Conservation (phyloP, 148 eudicot species). For the Pharnaceum exiguum region DNA sequence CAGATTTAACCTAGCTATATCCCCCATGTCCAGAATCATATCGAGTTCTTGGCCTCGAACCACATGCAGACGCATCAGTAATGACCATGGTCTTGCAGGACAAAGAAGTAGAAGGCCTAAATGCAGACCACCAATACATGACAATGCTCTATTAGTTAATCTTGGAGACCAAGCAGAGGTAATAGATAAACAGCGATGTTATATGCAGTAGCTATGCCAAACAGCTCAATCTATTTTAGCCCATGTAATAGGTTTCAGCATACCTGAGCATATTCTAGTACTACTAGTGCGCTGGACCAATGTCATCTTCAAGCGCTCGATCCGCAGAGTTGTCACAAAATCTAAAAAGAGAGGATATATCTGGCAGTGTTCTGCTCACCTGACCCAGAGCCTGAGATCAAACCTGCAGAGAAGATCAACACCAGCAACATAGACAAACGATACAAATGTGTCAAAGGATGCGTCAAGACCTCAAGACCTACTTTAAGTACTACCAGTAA, state of each 20-base stretch:
- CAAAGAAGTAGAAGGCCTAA: slow-evolving; percentile 39
- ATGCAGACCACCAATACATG: slow-evolving; percentile 29
- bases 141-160: slow-evolving; percentile 28
- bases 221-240: background rate
- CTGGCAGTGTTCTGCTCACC: slow-evolving; percentile 15
- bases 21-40: slow-evolving; percentile 39
- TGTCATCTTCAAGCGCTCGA: slow-evolving; percentile 25
- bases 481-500: too few relatives aligned
- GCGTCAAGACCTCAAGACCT: too few relatives aligned
- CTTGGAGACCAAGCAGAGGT: slow-evolving; percentile 59
- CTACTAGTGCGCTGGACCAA: background rate
- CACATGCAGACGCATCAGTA: slow-evolving; percentile 52
- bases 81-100: slow-evolving; percentile 39
- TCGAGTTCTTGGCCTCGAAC: slow-evolving; percentile 40
- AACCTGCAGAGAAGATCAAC: slow-evolving; percentile 16
- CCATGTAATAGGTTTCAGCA: background rate
- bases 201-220: background rate
- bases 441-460: too few relatives aligned
- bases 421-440: slow-evolving; percentile 4
- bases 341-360: slow-evolving; percentile 15
- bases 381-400: slow-evolving; percentile 12
- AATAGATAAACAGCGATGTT: background rate
- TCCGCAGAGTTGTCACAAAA: slow-evolving; percentile 29
- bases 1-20: slow-evolving; percentile 45
- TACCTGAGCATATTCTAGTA: background rate